These are phyloP conservation scores for Cucurbita moschata DNA, from an alignment of 306 rosid species.

Conservation along the genomic window DNA sequence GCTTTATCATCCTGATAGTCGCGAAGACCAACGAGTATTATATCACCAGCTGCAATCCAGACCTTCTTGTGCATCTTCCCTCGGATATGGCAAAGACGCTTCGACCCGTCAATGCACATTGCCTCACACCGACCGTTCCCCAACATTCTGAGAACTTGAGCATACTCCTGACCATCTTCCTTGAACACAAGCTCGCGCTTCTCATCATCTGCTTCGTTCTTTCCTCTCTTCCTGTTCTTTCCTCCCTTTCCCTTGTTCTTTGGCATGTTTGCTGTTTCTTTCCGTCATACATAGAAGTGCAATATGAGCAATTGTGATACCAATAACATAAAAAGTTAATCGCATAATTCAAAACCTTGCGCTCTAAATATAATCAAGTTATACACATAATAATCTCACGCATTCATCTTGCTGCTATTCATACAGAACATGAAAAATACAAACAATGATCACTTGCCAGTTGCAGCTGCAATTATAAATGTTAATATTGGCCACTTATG, in stretches of 20 bases:
- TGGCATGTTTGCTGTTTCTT: constrained; percentile 19
- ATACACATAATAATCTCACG: too few species aligned
- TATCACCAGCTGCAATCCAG: constrained; percentile 53
- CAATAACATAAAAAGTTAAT: background rate
- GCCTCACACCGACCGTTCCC: constrained; percentile 48
- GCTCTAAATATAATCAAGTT: too few species aligned
- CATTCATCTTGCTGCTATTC: too few species aligned
- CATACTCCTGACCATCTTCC: constrained; percentile 54
- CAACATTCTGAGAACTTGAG: constrained; percentile 40
- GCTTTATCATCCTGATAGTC: constrained; percentile 59
- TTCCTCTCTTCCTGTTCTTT: constrained; percentile 48
- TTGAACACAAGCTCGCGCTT: constrained; percentile 49
- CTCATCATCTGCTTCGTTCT: constrained; percentile 49
- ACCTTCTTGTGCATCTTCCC: constrained; percentile 66
- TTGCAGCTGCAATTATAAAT: too few species aligned
- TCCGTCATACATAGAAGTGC: background rate
- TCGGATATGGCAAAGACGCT: constrained; percentile 39
- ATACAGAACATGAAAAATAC: too few species aligned
- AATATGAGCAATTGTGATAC: background rate
- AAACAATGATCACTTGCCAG: too few species aligned
- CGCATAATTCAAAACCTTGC: too few species aligned
- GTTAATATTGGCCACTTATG: too few species aligned
- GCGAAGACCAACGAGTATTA: constrained; percentile 41
- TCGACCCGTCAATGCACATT: constrained; percentile 45
- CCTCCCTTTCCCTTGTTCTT: constrained; percentile 72